These are phyloP conservation scores for Arxiozyma heterogenica DNA, from an alignment of 1,139 yeast species.

Conservation along the genomic window DNA sequence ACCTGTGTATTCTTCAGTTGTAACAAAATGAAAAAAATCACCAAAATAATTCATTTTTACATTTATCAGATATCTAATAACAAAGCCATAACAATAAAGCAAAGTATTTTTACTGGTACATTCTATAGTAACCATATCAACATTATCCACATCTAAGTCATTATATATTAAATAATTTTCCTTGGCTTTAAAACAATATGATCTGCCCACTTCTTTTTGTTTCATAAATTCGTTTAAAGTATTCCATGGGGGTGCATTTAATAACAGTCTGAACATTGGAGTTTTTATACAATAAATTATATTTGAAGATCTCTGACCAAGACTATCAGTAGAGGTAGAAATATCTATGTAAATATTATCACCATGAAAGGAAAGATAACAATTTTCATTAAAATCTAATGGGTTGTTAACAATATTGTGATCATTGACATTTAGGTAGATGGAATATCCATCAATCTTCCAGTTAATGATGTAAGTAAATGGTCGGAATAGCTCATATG, in stretches of 20 bases:
- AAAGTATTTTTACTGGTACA: slow-evolving; percentile 60
- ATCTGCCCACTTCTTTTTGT: slow-evolving; percentile 54
- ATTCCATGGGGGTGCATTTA: slow-evolving; percentile 89
- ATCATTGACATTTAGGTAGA: slow-evolving; percentile 75
- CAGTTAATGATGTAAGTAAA: slow-evolving; percentile 54
- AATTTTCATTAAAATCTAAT: slow-evolving; percentile 70
- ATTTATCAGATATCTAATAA: slow-evolving; percentile 65
- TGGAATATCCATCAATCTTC: slow-evolving; percentile 46
- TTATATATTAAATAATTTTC: slow-evolving; percentile 62
- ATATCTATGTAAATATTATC: slow-evolving; percentile 42
- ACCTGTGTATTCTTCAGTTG: slow-evolving; percentile 67
- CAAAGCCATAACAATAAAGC: slow-evolving; percentile 67
- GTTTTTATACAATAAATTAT: slow-evolving; percentile 49
- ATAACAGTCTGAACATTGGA: slow-evolving; percentile 49
- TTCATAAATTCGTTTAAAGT: slow-evolving; percentile 65
- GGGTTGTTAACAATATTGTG: slow-evolving; percentile 84
- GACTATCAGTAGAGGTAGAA: slow-evolving; percentile 52
- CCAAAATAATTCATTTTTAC: slow-evolving; percentile 87
- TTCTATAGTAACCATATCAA: slow-evolving; percentile 60
- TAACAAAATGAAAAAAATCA: slow-evolving; percentile 69
- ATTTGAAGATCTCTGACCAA: slow-evolving; percentile 48
- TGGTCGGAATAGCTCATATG: slow-evolving; percentile 71
- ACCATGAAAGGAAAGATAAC: slow-evolving; percentile 67
- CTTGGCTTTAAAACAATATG: slow-evolving; percentile 48
- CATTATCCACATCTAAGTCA: slow-evolving; percentile 51